Conservation (phyloP, 805 yeast genomes). For the Lipomyces starkeyi region DNA sequence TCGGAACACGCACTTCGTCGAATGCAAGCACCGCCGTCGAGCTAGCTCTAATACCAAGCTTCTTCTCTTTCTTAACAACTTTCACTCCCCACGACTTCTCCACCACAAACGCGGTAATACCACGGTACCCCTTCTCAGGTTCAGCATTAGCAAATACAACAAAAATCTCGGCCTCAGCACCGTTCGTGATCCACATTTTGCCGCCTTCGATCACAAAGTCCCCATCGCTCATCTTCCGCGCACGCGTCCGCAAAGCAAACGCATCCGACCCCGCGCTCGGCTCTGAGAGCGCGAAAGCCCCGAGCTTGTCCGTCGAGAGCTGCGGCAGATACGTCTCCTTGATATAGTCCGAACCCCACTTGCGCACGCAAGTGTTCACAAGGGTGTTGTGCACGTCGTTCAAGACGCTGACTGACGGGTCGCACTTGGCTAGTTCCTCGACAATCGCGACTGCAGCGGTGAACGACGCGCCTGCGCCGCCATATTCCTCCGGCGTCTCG, state of each 20-base stretch:
- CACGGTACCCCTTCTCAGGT: slow-evolving; percentile 52
- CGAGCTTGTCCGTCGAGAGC: slow-evolving; percentile 47
- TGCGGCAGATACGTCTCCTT: slow-evolving; percentile 51
- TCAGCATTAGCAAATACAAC: slow-evolving; percentile 51
- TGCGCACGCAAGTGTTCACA: slow-evolving; percentile 51
- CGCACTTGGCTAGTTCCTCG: slow-evolving; percentile 54
- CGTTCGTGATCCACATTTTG: slow-evolving; percentile 56
- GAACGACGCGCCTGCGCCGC: slow-evolving; percentile 55
- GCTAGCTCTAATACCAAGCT: slow-evolving; percentile 53
- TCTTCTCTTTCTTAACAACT: slow-evolving; percentile 54
- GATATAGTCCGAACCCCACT: slow-evolving; percentile 48
- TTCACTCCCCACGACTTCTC: slow-evolving; percentile 51
- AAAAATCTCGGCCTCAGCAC: slow-evolving; percentile 52
- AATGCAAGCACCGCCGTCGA: slow-evolving; percentile 52
- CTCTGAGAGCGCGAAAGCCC: slow-evolving; percentile 52
- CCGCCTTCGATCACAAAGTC: slow-evolving; percentile 50
- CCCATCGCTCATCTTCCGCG: slow-evolving; percentile 49
- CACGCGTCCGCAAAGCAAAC: slow-evolving; percentile 51
- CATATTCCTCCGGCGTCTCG: slow-evolving; percentile 54
- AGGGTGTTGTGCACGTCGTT: slow-evolving; percentile 56
- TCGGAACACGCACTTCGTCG: slow-evolving; percentile 52
- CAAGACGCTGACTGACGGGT: slow-evolving; percentile 51
- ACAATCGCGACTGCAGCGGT: slow-evolving; percentile 54
- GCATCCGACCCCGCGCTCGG: slow-evolving; percentile 53
- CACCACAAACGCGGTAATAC: slow-evolving; percentile 53